Conservation (phyloP, 2,329 filamentous ascomycete genomes). For the Phialophora tarda region DNA sequence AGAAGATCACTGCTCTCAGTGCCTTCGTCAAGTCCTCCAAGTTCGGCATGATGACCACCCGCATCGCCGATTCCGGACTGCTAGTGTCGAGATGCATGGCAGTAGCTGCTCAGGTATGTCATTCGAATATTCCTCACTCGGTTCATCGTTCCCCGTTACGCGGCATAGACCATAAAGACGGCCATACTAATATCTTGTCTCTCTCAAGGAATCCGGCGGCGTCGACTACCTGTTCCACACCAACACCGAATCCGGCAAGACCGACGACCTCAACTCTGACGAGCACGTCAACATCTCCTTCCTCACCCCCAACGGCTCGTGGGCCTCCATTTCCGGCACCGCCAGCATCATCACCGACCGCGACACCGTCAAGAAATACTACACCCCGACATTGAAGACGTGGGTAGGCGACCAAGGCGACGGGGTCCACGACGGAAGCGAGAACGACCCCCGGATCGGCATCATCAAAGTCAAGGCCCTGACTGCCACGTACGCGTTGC, state of each 20-base stretch:
- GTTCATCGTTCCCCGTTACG: neutral
- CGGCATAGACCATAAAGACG: neutral
- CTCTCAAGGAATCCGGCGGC: constrained; percentile 72
- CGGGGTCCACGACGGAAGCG: constrained; percentile 79
- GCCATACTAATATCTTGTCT: neutral
- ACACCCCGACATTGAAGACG: constrained; percentile 73
- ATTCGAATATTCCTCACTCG: neutral
- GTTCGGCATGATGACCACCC: constrained; percentile 88
- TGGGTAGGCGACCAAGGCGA: constrained; percentile 88
- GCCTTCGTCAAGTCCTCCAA: constrained; percentile 75
- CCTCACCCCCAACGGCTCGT: constrained; percentile 75
- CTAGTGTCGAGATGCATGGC: constrained; percentile 87
- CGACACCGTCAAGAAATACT: constrained; percentile 72
- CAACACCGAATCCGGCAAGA: constrained; percentile 89
- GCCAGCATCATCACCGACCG: constrained; percentile 73
- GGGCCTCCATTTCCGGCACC: constrained; percentile 82
- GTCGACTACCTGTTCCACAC: constrained; percentile 88
- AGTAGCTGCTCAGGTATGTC: constrained; percentile 71
- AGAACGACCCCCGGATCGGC: constrained; percentile 79
- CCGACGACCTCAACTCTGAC: constrained; percentile 75
- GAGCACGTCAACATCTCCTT: constrained; percentile 81
- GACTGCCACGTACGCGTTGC: constrained; percentile 74
- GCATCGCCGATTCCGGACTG: constrained; percentile 66
- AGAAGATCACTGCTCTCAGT: constrained; percentile 77
- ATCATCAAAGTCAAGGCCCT: constrained; percentile 77